Evolutionary conservation across 2,329 filamentous ascomycete species (phyloP).

Genomic region (Exserohilum turcica): DNA sequence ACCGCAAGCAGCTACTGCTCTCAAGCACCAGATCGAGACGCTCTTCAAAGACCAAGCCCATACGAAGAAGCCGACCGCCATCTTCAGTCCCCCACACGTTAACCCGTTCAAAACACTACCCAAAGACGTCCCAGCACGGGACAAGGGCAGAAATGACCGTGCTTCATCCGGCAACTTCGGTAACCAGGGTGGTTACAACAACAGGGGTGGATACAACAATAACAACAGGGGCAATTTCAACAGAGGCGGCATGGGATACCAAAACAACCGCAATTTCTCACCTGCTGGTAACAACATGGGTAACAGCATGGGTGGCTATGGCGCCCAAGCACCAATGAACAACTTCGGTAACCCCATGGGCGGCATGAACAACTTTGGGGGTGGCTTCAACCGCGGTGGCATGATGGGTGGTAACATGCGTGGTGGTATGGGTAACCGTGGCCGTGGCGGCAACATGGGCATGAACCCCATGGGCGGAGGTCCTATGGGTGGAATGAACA

Average conservation of each 20-base stretch:
- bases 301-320: slow-evolving; percentile 54
- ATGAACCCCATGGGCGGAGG: slow-evolving; percentile 45
- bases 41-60: slow-evolving; percentile 62
- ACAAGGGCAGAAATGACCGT: slow-evolving; percentile 67
- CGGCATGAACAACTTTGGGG: slow-evolving; percentile 47
- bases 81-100: slow-evolving; percentile 74
- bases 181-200: slow-evolving; percentile 56
- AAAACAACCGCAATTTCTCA: slow-evolving; percentile 46
- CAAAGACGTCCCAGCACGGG: slow-evolving; percentile 80
- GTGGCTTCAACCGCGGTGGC: slow-evolving; percentile 51
- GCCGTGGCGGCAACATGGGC: slow-evolving; percentile 45
- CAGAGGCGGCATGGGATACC: slow-evolving; percentile 41
- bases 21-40: slow-evolving; percentile 79
- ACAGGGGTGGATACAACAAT: slow-evolving; percentile 50
- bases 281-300: slow-evolving; percentile 43
- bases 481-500: slow-evolving; percentile 45
- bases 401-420: slow-evolving; percentile 46
- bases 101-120: slow-evolving; percentile 93
- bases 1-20: slow-evolving; percentile 81
- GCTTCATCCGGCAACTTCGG: slow-evolving; percentile 49
- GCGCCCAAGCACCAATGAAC: slow-evolving; percentile 48
- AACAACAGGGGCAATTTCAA: slow-evolving; percentile 43
- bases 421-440: slow-evolving; percentile 55
- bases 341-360: slow-evolving; percentile 52
- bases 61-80: slow-evolving; percentile 70